These are phyloP conservation scores for Cyberlindnera galapagoensis DNA, from an alignment of 805 yeast species.

Conservation along the genomic window DNA sequence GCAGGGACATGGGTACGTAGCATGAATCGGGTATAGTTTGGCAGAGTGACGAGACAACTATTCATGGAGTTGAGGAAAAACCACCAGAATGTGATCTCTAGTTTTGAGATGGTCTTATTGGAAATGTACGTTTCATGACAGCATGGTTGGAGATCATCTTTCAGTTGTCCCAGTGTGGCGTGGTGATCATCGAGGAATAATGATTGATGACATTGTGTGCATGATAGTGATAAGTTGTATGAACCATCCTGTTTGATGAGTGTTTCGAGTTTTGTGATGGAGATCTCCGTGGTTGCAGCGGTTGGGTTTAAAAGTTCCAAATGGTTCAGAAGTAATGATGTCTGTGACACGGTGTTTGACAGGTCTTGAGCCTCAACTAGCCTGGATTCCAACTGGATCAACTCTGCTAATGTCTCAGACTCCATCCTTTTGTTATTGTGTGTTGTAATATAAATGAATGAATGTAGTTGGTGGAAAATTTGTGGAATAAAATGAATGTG, in stretches of 20 bases:
- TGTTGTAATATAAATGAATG: too few relatives aligned
- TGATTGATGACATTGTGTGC: constrained; percentile 22
- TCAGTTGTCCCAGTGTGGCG: constrained; percentile 13
- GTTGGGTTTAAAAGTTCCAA: constrained; percentile 7
- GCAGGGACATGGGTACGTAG: constrained; percentile 37
- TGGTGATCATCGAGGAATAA: constrained; percentile 20
- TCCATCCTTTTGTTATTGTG: constrained; percentile 12
- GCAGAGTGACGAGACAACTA: constrained; percentile 38
- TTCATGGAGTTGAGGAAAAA: constrained; percentile 38
- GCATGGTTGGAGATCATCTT: constrained; percentile 14
- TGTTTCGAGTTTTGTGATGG: constrained; percentile 23
- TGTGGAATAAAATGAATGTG: too few relatives aligned
- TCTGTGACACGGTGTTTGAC: constrained; percentile 4
- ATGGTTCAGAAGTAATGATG: constrained; percentile 10
- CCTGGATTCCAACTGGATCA: constrained; percentile 16
- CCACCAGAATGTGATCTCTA: constrained; percentile 39
- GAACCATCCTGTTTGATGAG: constrained; percentile 19
- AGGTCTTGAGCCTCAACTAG: constrained; percentile 8
- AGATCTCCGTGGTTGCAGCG: constrained; percentile 19
- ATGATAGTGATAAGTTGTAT: constrained; percentile 19
- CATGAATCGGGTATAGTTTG: constrained; percentile 40
- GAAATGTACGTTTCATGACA: constrained; percentile 15
- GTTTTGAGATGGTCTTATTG: constrained; percentile 8
- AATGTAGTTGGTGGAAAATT: neutral
- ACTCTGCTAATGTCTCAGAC: constrained; percentile 12